Conservation (phyloP, 768 basidiomycete genomes). For the Cystofilobasidium ferigula region DNA sequence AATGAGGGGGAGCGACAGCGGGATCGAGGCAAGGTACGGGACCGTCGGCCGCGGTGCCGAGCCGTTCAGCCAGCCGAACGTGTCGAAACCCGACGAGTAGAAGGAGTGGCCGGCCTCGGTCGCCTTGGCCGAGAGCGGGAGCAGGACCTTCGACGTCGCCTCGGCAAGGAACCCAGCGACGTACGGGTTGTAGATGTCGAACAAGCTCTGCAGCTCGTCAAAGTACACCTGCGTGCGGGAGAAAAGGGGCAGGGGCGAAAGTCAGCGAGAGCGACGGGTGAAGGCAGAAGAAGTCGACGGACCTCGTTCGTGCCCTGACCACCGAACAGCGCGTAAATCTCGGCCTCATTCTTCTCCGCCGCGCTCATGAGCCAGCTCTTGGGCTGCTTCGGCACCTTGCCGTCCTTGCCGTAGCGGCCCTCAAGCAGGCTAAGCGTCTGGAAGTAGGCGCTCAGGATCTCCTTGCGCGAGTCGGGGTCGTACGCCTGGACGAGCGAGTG, state of each 20-base stretch:
- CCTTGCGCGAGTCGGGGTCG: constrained; percentile 62
- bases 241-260: background rate
- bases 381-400: constrained; percentile 50
- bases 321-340: constrained; percentile 83
- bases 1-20: constrained; percentile 88
- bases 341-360: constrained; percentile 36
- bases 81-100: constrained; percentile 72
- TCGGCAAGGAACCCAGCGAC: constrained; percentile 58
- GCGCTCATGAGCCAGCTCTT: constrained; percentile 57
- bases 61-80: constrained; percentile 71
- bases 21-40: constrained; percentile 81
- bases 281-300: constrained; percentile 21
- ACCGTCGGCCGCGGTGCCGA: constrained; percentile 58
- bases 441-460: constrained; percentile 69
- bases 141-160: constrained; percentile 56
- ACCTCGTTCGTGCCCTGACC: constrained; percentile 93
- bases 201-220: constrained; percentile 80
- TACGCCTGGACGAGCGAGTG: constrained; percentile 68
- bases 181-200: constrained; percentile 82
- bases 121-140: constrained; percentile 56
- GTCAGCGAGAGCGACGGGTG: background rate
- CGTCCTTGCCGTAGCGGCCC: constrained; percentile 44
- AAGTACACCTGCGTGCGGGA: constrained; percentile 68
- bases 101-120: constrained; percentile 45
- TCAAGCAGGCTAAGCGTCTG: constrained; percentile 60